Evolutionary conservation across 352 stramenopile species (phyloP).

Genomic region (Elongisporangium undulatum): DNA sequence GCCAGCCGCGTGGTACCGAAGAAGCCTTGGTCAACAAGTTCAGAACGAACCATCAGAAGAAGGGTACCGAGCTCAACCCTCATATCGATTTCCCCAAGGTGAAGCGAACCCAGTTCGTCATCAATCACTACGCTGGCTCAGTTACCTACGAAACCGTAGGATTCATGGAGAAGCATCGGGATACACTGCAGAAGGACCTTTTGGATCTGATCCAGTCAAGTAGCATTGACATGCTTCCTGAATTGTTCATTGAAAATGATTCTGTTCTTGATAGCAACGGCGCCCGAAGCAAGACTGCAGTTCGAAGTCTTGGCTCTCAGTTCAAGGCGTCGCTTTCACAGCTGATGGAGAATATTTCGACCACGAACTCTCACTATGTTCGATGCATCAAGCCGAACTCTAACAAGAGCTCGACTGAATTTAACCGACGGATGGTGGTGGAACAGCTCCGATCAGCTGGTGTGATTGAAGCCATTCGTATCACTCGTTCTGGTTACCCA

Average conservation of each 20-base stretch:
- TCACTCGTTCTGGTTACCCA: conserved; percentile 88
- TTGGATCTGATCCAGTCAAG: conserved; percentile 85
- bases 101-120: conserved; percentile 91
- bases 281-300: conserved; percentile 45
- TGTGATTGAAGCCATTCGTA: conserved; percentile 92
- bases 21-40: conserved; percentile 88
- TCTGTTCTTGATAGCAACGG: conserved; percentile 21
- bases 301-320: conserved; percentile 79
- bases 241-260: conserved; percentile 75
- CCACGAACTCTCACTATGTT: conserved; percentile 85
- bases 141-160: conserved; percentile 93
- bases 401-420: conserved; percentile 82
- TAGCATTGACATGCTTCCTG: conserved; percentile 50
- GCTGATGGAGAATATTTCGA: conserved; percentile 86
- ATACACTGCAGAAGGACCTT: conserved; percentile 94
- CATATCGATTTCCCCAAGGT: conserved; percentile 87
- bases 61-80: conserved; percentile 56
- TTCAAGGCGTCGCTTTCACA: conserved; percentile 82
- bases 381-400: conserved; percentile 89
- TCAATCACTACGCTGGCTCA: conserved; percentile 94
- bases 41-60: conserved; percentile 76
- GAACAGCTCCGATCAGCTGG: conserved; percentile 88
- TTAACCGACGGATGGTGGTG: conserved; percentile 89
- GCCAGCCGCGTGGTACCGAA: conserved; percentile 81
- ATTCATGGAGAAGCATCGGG: conserved; percentile 97